These are phyloP conservation scores for Phalaenopsis aphrodite DNA, from an alignment of 106 monocot species.

Conservation along the genomic window DNA sequence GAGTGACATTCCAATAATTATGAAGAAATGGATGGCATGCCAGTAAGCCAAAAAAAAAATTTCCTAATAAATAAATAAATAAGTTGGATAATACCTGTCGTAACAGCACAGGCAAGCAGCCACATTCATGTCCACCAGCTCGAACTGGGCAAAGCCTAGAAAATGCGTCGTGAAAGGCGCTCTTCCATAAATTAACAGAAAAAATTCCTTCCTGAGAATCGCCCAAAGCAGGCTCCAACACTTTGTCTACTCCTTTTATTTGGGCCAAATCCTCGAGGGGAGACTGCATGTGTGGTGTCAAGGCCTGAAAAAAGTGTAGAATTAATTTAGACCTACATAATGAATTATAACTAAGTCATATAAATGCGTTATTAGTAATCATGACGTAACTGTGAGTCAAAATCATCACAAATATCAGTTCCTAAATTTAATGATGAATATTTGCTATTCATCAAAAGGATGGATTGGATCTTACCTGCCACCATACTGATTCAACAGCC, in stretches of 20 bases:
- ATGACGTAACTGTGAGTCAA: neutral
- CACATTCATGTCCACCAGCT: constrained; percentile 88
- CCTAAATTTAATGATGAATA: neutral
- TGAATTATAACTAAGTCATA: neutral
- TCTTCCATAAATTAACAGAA: constrained; percentile 83
- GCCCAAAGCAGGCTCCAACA: constrained; percentile 49
- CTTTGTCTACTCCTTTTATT: constrained; percentile 22
- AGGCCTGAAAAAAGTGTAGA: constrained; percentile 38
- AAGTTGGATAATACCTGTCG: constrained; percentile 42
- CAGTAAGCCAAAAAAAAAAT: neutral
- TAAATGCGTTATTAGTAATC: neutral
- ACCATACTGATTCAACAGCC: constrained; percentile 95
- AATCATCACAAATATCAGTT: neutral
- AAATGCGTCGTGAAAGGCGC: constrained; percentile 82
- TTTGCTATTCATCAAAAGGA: neutral
- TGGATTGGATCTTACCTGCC: constrained; percentile 55
- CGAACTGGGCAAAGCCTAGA: constrained; percentile 73
- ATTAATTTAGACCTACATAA: neutral
- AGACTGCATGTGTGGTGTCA: constrained; percentile 89
- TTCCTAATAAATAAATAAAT: neutral
- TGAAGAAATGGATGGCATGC: neutral
- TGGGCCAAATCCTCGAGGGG: constrained; percentile 32
- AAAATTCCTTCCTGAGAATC: constrained; percentile 63
- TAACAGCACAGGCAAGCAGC: constrained; percentile 80
- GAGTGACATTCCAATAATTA: neutral